Evolutionary conservation across 176 grass and related monocot species (phyloP), one percentile per base, ranked within the genome.

Genomic region (Ensete glaucum): DNA sequence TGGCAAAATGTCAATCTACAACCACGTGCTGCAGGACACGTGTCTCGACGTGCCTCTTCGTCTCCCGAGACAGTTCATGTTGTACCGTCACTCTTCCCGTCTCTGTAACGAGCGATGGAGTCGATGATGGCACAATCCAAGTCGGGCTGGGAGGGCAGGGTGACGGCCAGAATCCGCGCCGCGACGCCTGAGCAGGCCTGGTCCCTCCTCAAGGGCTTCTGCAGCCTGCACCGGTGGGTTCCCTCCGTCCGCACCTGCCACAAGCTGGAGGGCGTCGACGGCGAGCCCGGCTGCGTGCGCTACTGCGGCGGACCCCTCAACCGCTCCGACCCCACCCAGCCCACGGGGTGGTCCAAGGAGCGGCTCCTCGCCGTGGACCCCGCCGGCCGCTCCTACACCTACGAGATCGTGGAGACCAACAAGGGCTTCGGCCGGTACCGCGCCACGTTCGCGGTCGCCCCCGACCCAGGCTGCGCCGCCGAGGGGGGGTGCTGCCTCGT

Each of bases 361-460:
- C 76, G 81, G 79, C 76, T 92, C 54, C 22, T 90, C 22, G 83
- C 82, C 71, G 11, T 80, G 53, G 83, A 92, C 69, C 50, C 16
- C 6, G 76, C 65, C 21, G 83, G 63, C 54, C 65, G 85, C 43
- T 76, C 26, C 27, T 90, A 92, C 80, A 85, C 58, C 68, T 96
- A 96, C 70, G 85, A 92, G 89, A 62, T 92, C 58, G 79, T 85
- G 66, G 89, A 90, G 27, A 90, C 69, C 49, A 92, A 92, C 89
- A 90, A 96, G 73, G 93, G 93, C 51, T 86, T 96, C 83, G 78
- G 83, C 64, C 54, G 83, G 52, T 92, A 96, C 85, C 69, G 21
- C n/a, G 93, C 89, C 11, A 86, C 87, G 19, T 2, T 92, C 62
- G 68, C 21, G 29, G 81, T 92, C 51, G 81, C 73, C n/a, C 14